Base-by-base conservation (phyloP, 2,329 filamentous ascomycete genomes). In the Colletotrichum eleusines region DNA sequence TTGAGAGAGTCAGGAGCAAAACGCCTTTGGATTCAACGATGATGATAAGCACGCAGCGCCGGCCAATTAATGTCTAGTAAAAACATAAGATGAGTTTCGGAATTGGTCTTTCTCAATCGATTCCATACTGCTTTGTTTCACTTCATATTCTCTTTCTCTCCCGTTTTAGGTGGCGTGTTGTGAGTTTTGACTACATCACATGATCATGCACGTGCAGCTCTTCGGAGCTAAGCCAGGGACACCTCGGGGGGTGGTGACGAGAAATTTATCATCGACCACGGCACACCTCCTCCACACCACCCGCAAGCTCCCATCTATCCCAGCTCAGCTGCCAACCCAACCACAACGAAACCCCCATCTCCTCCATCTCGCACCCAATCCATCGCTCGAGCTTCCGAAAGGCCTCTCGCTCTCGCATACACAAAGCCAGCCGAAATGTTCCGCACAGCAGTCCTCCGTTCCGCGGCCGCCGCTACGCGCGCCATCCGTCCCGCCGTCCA, bases 381-480 rank as follows among this genome's bases (percentile, higher is more conserved):
- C 53, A 51, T 53, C 70, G 54, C 38, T 28, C 31, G 46, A 67
- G 57, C 61, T 51, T 31, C 31, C 54, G 46, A 66, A 61, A 38
- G 23, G 60, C 51, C 42, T 59, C 51, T 31, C 33, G 16, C 50
- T 60, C 35, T 44, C 44, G 44, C 69, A 66, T 40, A 57, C 5
- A 62, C 11, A 48, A 62, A 69, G 16, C 40, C 40, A 42, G 40
- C 40, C 40, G 14, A 78, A 75, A 98, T 98, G 95, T 94, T 98
- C 88, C 93, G 95, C 86, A 90, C 93, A 83, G 91, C 93, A 80
- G 84, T 96, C 82, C 87, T 95, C 86, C 92, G 92, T 84, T 92
- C 93, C 79, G 89, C 92, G 82, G 88, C 91, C 81, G 83, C 80
- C 77, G 82, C 86, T 74, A 83, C 86, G 80, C 83, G 86, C 80